A percentile compares a stretch with the other conserved stretches of the same genome.
Conservation (phyloP, 345 rosid species). For the Heritiera littoralis region DNA sequence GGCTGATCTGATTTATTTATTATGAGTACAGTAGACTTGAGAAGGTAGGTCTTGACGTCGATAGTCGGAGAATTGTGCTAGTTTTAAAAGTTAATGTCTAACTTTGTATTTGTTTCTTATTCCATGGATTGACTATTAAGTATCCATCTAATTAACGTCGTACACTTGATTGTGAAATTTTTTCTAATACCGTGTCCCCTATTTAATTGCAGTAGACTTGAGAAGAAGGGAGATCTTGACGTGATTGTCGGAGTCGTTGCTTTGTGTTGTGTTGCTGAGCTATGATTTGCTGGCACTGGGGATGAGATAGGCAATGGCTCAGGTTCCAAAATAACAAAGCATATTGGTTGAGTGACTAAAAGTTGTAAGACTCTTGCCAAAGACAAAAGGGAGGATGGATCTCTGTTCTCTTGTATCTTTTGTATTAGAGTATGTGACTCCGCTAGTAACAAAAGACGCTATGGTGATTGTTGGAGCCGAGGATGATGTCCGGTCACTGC, state of each 20-base stretch:
- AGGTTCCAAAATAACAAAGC: background rate
- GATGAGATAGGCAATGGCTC: no score
- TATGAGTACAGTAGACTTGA: no score
- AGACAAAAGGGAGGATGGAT: background rate
- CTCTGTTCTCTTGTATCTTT: background rate
- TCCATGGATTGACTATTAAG: no score
- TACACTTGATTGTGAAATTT: no score
- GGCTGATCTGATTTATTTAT: background rate
- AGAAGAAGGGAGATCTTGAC: no score
- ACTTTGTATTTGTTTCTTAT: no score
- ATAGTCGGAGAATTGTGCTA: no score
- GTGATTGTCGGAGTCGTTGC: background rate
- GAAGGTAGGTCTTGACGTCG: background rate
- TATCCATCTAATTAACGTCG: no score
- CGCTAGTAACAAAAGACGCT: background rate
- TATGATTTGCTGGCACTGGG: background rate
- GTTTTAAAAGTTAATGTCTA: no score
- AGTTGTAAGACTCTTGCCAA: background rate
- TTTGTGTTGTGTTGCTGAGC: background rate
- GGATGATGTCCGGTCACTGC: background rate
- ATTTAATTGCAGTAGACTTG: no score
- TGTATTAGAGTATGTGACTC: background rate
- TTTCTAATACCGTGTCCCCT: no score
- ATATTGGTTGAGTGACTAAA: background rate
- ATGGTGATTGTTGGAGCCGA: background rate